These are phyloP conservation scores for Erodium moschatum DNA, from an alignment of 441 rosid genomes.

Conservation along the genomic window DNA sequence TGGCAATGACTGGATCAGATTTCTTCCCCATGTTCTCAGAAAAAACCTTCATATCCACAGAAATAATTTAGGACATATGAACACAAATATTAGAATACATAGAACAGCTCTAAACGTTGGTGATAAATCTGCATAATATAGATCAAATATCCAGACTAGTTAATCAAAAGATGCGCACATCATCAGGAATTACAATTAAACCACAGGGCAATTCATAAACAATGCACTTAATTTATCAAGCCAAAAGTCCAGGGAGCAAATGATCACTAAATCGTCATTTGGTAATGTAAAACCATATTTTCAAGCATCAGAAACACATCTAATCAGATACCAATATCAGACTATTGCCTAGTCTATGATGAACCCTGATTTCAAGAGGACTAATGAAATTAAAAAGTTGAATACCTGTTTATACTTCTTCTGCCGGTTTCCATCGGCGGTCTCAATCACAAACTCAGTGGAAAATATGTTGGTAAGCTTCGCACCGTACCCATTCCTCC, in stretches of 20 bases:
- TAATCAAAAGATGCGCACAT: not conserved
- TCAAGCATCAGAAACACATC: not conserved
- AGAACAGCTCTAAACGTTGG: not conserved
- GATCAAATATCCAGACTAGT: not conserved
- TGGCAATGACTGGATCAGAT: constrained; percentile 19
- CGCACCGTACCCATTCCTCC: constrained; percentile 91
- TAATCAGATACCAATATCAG: not conserved
- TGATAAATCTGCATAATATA: not conserved
- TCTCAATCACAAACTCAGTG: constrained; percentile 71
- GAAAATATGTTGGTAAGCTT: constrained; percentile 90
- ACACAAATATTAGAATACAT: not conserved
- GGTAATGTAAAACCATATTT: too few relatives aligned
- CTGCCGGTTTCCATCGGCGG: constrained; percentile 71
- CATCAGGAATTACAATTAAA: too few relatives aligned
- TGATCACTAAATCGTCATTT: not conserved
- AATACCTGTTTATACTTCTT: constrained; percentile 83
- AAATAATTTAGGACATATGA: not conserved
- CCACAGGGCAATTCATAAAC: too few relatives aligned
- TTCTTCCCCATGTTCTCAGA: constrained; percentile 9
- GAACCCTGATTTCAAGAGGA: not conserved
- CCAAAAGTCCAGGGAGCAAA: not conserved
- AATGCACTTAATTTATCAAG: not conserved
- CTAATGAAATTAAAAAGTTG: not conserved
- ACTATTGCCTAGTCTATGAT: not conserved
- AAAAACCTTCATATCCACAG: not conserved